Base-by-base conservation (phyloP, 495 filamentous ascomycete genomes). In the Margaritispora aquatica region DNA sequence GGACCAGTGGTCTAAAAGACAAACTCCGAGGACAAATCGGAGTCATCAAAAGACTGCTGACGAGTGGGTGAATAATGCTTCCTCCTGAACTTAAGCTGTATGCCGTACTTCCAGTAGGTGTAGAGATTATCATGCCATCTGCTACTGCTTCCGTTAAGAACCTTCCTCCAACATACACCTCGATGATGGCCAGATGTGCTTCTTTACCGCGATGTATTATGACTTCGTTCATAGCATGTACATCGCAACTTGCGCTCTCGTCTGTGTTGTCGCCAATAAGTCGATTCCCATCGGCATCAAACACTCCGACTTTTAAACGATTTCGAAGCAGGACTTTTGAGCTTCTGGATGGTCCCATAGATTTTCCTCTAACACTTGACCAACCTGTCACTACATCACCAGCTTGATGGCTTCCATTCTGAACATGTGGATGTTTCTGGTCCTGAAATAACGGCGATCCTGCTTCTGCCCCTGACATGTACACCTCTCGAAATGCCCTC, bases 211-310 rank as follows among this genome's bases (percentile, higher is more conserved):
- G 88, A 68, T 98, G 95, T 50, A 98, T 85, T 26, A 94, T 87
- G 8, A 98, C 80, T 69, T 98, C 94, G 68, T 98, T 98, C 75
- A 97, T 89, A 51, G 94, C 94, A 68, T 96, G 92, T 2, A 91
- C 80, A 34, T 81, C 85, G 48, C 61, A 68, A 4, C 68, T 21
- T 51, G 68, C 62, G 63, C 69, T 52, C 54, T 63, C 63, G 1
- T 24, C 34, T 7, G 57, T 54, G 51, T 69, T 50, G 26, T 68
- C 55, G 22, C 64, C 55, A 66, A 80, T 75, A 53, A 77, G 76
- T 15, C 66, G 47, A 36, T 70, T 60, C n/a, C 87, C 86, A 24
- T 82, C 74, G 1, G 75, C 71, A 55, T 86, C 80, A 68, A 88
- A 92, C 15, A 96, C 75, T 7, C 88, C 88, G 8, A 96, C 90